Evolutionary conservation across 2,329 filamentous ascomycete species (phyloP).

Genomic region (Fusarium piperis): DNA sequence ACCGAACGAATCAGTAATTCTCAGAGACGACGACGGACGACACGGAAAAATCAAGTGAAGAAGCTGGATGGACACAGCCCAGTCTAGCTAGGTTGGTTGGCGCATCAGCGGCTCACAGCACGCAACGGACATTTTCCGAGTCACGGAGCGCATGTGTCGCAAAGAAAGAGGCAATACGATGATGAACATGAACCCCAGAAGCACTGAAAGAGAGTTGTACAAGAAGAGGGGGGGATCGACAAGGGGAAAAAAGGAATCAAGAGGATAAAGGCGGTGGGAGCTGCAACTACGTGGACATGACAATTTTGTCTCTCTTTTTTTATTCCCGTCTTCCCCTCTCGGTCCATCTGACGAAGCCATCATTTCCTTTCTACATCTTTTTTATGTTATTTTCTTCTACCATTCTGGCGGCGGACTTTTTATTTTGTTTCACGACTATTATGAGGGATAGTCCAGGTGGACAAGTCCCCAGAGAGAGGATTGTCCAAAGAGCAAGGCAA

Average conservation of each 20-base stretch:
- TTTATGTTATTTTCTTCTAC: not conserved
- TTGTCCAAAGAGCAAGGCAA: not conserved
- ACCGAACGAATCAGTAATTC: conserved; percentile 9
- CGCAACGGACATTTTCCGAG: conserved; percentile 8
- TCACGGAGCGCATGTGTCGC: conserved; percentile 12
- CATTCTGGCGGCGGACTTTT: conserved; percentile 4
- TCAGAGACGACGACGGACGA: conserved; percentile 10
- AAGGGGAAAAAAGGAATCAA: conserved; percentile 16
- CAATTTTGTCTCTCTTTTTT: not conserved
- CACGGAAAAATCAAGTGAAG: not conserved
- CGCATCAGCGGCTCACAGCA: conserved; percentile 27
- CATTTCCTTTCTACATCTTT: not conserved
- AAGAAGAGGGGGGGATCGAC: conserved; percentile 4
- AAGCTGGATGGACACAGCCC: not conserved
- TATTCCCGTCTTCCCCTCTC: conserved; percentile 6
- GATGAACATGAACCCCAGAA: conserved; percentile 9
- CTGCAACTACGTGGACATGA: conserved; percentile 1
- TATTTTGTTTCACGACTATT: conserved; percentile 5
- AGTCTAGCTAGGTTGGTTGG: not conserved
- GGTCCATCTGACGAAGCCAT: not conserved
- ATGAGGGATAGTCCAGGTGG: not conserved
- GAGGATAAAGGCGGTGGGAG: conserved; percentile 8
- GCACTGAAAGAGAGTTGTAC: conserved; percentile 5
- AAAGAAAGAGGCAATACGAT: conserved; percentile 1
- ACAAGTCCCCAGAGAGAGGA: not conserved